Conservation (phyloP, 2,329 filamentous ascomycete genomes). For the Pseudocercospora pini-densiflorae region DNA sequence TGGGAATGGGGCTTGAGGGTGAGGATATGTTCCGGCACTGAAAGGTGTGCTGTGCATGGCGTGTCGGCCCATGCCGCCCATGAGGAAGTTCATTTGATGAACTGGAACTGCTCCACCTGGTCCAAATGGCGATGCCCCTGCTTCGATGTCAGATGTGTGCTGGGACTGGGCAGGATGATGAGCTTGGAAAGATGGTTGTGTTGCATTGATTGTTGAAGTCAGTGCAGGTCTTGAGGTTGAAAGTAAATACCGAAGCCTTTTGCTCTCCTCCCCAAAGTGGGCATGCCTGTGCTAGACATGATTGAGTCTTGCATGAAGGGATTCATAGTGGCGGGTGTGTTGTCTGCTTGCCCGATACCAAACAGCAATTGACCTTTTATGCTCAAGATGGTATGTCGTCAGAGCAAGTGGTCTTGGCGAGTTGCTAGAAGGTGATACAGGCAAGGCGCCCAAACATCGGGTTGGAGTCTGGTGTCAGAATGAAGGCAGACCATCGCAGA, state of each 20-base stretch:
- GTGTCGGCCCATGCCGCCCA: slow-evolving; percentile 16
- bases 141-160: background rate
- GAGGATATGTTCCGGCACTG: slow-evolving; percentile 26
- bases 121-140: slow-evolving; percentile 22
- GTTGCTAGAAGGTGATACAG: background rate
- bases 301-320: slow-evolving; percentile 13
- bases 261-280: slow-evolving; percentile 19
- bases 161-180: background rate
- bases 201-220: slow-evolving; percentile 3
- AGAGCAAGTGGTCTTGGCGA: background rate
- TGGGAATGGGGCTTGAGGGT: slow-evolving; percentile 19
- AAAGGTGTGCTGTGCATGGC: slow-evolving; percentile 17
- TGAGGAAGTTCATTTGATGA: slow-evolving; percentile 29
- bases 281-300: slow-evolving; percentile 15
- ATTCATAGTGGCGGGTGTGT: background rate
- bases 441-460: background rate
- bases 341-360: background rate
- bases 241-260: slow-evolving; percentile 17
- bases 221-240: slow-evolving; percentile 1
- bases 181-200: background rate
- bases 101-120: slow-evolving; percentile 21
- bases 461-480: background rate
- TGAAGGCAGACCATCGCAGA: background rate
- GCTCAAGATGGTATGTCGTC: background rate
- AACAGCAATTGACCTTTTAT: background rate